Percentiles rank a stretch among this genome's conserved stretches.
These are phyloP conservation scores for Suillus weaverae DNA, from an alignment of 768 basidiomycete species.

Conservation along the genomic window DNA sequence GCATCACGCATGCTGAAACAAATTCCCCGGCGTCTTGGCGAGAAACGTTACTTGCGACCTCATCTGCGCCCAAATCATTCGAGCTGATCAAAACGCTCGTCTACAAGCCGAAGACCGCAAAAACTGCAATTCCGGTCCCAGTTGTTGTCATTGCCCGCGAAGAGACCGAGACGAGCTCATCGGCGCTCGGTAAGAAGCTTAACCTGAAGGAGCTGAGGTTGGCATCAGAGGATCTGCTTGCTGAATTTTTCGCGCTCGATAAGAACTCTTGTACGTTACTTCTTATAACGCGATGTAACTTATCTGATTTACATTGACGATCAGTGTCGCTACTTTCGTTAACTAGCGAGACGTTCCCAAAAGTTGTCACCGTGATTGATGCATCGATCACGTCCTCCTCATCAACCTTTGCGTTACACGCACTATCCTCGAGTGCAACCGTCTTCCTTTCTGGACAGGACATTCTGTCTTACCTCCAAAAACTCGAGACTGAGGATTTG, in stretches of 20 bases:
- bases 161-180: slow-evolving; percentile 78
- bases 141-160: slow-evolving; percentile 87
- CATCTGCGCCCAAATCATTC: slow-evolving; percentile 56
- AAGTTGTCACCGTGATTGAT: slow-evolving; percentile 76
- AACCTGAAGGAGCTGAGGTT: slow-evolving; percentile 60
- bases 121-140: slow-evolving; percentile 78
- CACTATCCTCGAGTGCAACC: slow-evolving; percentile 67
- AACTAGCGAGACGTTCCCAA: slow-evolving; percentile 61
- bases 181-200: slow-evolving; percentile 73
- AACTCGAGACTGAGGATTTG: slow-evolving; percentile 62
- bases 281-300: not conserved
- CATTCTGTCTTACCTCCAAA: slow-evolving; percentile 67
- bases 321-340: slow-evolving; percentile 84
- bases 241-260: slow-evolving; percentile 79
- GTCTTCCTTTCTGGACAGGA: slow-evolving; percentile 80
- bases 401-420: slow-evolving; percentile 73
- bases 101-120: slow-evolving; percentile 97
- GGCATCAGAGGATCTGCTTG: slow-evolving; percentile 82
- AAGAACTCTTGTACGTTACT: slow-evolving; percentile 81
- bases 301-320: slow-evolving; percentile 10
- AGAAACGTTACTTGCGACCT: slow-evolving; percentile 57
- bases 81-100: slow-evolving; percentile 86
- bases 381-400: slow-evolving; percentile 63
- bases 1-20: slow-evolving; percentile 58
- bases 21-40: slow-evolving; percentile 78